Percentiles rank a stretch among this genome's conserved stretches.
Conservation (phyloP, 2,329 filamentous ascomycete genomes). For the Triangularia setosa region DNA sequence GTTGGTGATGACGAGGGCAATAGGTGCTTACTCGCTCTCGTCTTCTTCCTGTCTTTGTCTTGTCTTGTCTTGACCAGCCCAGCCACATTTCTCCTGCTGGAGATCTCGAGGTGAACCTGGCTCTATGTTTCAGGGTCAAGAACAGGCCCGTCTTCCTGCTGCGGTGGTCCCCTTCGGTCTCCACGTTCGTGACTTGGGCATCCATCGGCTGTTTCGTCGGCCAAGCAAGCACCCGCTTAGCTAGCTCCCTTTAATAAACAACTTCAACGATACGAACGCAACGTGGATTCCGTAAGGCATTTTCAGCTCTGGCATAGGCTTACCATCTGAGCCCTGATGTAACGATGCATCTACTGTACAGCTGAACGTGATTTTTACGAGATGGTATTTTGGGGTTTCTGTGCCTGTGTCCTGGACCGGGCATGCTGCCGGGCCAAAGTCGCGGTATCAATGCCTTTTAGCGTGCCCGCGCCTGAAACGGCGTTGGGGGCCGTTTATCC, state of each 20-base stretch:
- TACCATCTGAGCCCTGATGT: not conserved
- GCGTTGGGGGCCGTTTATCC: slow-evolving; percentile 6
- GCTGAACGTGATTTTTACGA: not conserved
- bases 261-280: not conserved
- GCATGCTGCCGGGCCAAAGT: not conserved
- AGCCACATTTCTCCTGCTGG: not conserved
- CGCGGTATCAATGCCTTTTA: slow-evolving; percentile 8
- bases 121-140: slow-evolving; percentile 15
- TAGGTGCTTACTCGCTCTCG: not conserved
- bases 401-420: not conserved
- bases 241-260: slow-evolving; percentile 5
- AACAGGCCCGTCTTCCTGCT: not conserved
- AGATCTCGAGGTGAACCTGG: not conserved
- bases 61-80: not conserved
- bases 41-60: not conserved
- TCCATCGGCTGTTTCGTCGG: slow-evolving; percentile 10
- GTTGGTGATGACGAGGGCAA: not conserved
- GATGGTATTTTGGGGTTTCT: not conserved
- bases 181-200: slow-evolving; percentile 11
- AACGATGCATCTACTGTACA: not conserved
- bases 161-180: slow-evolving; percentile 6
- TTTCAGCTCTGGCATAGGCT: not conserved
- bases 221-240: slow-evolving; percentile 12
- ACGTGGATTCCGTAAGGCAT: not conserved
- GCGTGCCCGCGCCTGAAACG: slow-evolving; percentile 16